Base-by-base conservation (phyloP, 495 filamentous ascomycete species). In the Hyaloscypha variabilis region DNA sequence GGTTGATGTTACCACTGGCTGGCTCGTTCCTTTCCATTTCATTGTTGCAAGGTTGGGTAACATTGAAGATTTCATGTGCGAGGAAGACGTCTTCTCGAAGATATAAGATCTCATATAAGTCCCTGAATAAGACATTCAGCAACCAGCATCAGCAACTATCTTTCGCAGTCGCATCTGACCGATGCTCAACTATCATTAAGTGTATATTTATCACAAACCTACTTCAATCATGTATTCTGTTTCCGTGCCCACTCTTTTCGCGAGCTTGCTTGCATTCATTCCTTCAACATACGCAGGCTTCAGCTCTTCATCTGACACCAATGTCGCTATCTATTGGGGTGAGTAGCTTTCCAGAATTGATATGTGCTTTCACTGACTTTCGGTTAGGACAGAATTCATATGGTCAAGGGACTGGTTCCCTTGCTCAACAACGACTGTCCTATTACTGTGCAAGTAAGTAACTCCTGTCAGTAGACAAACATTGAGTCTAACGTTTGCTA, bases 321-420 rank as follows among this genome's bases (percentile, higher is more conserved):
- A 90, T 71, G 71, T 90, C 67, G 85, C 83, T 25, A 77, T 90
- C 26, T 91, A 90, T 73, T 91, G 86, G 79, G 88, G 79, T 86
- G 58, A 30, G 30, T 31, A 23, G 2, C 53, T 63, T 23, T n/a
- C 28, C 76, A 65, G 74, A 56, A 55, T 19, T 62, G 60, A 31
- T 14, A 50, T 19, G 68, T 46, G 8, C 19, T 42, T 14, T 30
- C 42, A 28, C 23, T 24, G 21, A 61, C 24, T 24, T 10, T 19
- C 39, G 10, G n/a, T 19, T 61, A 90, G 87, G 87, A 73, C 70
- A 78, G 64, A 76, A 79, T 77, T 76, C 89, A 59, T 71, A 62
- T 68, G 49, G 67, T 46, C 77, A 76, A 53, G 77, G 74, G 21
- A 74, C 71, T 17, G 81, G 79, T 58, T 26, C 74, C 73, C 14